Evolutionary conservation across 2,329 filamentous ascomycete species (phyloP), one percentile per base, ranked within the genome.

Genomic region (Endothia cerciana): DNA sequence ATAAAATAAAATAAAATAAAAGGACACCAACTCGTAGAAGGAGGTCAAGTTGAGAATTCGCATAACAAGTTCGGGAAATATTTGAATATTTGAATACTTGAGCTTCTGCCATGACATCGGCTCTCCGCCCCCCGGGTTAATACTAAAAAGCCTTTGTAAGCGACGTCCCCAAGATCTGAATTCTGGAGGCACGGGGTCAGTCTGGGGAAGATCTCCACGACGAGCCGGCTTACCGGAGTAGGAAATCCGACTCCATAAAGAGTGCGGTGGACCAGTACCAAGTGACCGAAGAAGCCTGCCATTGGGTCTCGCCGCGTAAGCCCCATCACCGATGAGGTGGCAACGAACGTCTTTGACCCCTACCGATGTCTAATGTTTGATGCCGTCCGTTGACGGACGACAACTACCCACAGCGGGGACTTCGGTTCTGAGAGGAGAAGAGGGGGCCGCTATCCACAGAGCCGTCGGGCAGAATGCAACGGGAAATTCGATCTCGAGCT

Each of bases 171-270:
- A 51, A n/a, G 59, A 51, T 40, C 45, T 51, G n/a, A 3, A n/a
- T 55, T 33, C 1, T 5, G 43, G n/a, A 7, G 59, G 11, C n/a
- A 61, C 22, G 59, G 43, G 30, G 22, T 10, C 30, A 53, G n/a
- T 51, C 59, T 51, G 59, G 59, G 59, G 59, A 61, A 58, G 55
- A 58, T 41, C 36, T 58, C 55, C 55, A 28, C 33, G 51, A 25
- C 10, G 22, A 28, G 3, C 33, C 59, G 59, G 59, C 43, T 61
- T 61, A 15, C 59, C 43, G 15, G 25, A 61, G 47, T 51, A 28
- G 45, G 45, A 8, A 61, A 51, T 28, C 59, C 59, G 59, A 45
- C 13, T 11, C 13, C 28, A 38, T 33, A 8, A 47, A 17, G 30
- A 30, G 4, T 33, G 10, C 7, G 36, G 10, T 41, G n/a, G 5